Evolutionary conservation across 2,329 filamentous ascomycete genomes (phyloP).

Genomic region (Pseudocercospora fuligena): DNA sequence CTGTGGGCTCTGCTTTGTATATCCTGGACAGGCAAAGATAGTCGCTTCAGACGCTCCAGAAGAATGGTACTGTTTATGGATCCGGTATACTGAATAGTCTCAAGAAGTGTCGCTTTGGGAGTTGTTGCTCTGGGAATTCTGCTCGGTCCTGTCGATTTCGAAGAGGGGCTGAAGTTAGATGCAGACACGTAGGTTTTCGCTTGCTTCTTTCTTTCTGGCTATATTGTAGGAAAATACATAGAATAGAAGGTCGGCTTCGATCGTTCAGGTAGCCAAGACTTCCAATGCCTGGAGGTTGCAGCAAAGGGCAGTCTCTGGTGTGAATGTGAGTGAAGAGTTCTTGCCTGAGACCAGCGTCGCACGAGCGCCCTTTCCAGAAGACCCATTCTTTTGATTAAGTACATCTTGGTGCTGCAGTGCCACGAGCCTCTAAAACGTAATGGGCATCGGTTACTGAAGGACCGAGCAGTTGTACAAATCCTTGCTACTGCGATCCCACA

Average conservation of each 20-base stretch:
- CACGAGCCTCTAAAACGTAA: constrained; percentile 4
- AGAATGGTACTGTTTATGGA: background rate
- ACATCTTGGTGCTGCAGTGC: constrained; percentile 11
- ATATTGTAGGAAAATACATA: constrained; percentile 7
- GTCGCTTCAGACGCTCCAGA: background rate
- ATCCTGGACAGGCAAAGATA: constrained; percentile 4
- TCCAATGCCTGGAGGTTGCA: background rate
- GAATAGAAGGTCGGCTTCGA: background rate
- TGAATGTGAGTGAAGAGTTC: background rate
- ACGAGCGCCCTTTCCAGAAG: constrained; percentile 17
- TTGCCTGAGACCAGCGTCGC: constrained; percentile 2
- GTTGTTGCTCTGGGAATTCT: constrained; percentile 12
- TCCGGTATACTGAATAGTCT: background rate
- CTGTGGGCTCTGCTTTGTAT: constrained; percentile 20
- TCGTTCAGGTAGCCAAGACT: constrained; percentile 3
- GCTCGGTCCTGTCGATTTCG: constrained; percentile 11
- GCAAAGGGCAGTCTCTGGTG: constrained; percentile 5
- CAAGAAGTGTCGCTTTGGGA: constrained; percentile 11
- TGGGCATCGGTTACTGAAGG: constrained; percentile 6
- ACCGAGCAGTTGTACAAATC: background rate
- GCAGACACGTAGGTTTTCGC: background rate
- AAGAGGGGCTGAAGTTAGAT: background rate
- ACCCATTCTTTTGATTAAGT: constrained; percentile 22
- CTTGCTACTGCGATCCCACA: constrained; percentile 4
- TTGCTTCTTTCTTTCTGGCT: constrained; percentile 5